These are phyloP conservation scores for Seiridium unicorne DNA, from an alignment of 2,329 filamentous ascomycete species.

Conservation along the genomic window DNA sequence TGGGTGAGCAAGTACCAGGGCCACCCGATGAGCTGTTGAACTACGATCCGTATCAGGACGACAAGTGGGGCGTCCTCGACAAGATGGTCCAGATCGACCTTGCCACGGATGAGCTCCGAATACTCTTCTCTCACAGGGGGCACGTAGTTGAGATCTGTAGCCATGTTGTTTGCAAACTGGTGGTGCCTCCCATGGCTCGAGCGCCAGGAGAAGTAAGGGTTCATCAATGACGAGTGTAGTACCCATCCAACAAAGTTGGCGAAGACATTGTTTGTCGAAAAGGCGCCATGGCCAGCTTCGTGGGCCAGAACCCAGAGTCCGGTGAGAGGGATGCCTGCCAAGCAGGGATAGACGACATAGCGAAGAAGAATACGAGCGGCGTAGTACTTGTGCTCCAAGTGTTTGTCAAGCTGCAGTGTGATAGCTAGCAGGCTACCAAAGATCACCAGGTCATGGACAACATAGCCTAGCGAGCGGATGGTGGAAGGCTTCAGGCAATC, in stretches of 20 bases:
- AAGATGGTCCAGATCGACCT: constrained; percentile 9
- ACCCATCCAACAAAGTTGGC: constrained; percentile 49
- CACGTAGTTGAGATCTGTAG: constrained; percentile 16
- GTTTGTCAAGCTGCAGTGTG: constrained; percentile 49
- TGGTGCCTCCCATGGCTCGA: constrained; percentile 16
- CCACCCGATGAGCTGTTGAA: constrained; percentile 64
- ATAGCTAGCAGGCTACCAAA: constrained; percentile 44
- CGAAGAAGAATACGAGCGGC: constrained; percentile 38
- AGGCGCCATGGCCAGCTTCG: constrained; percentile 66
- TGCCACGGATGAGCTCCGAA: constrained; percentile 4
- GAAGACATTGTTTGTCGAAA: constrained; percentile 50
- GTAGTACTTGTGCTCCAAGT: constrained; percentile 34
- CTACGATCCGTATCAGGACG: constrained; percentile 49
- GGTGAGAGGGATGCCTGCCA: constrained; percentile 63
- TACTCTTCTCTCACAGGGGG: constrained; percentile 12
- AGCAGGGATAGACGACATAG: constrained; percentile 58
- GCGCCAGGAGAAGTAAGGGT: constrained; percentile 13
- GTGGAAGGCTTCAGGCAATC: constrained; percentile 58
- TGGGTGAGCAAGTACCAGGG: constrained; percentile 62
- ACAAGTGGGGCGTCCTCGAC: constrained; percentile 61
- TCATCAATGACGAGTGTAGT: constrained; percentile 13
- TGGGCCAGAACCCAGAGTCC: constrained; percentile 71
- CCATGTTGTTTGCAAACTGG: constrained; percentile 16
- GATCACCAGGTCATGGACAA: constrained; percentile 52
- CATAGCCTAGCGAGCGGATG: constrained; percentile 48